Evolutionary conservation across 306 rosid species (phyloP), one percentile per base, ranked within the genome.

Genomic region (Delonix regia): DNA sequence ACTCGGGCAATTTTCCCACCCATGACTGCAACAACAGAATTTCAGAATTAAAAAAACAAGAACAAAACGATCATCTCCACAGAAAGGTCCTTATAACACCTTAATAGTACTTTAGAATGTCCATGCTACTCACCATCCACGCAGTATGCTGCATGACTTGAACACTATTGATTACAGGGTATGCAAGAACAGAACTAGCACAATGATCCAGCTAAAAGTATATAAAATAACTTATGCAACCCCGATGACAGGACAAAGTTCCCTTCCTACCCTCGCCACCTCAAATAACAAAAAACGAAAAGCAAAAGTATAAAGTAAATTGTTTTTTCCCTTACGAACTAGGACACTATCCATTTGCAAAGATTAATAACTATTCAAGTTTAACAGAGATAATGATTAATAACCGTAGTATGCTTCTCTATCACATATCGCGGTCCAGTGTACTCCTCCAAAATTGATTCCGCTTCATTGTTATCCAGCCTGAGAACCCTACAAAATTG

Each of bases 401-500:
- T 89, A 81, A 90, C 99, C 97, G 78, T 74, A 38, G 88, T 76
- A 52, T 64, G 88, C 78, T 75, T 85, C 92, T 93, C 99, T 21
- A 93, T 90, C 87, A 88, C 90, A 81, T 89, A 93, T 82, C 89
- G 90, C 0, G 90, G 94, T 63, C 98, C 99, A 4, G 76, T 79
- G 84, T 93, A 95, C 80, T 84, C 90, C 82, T 83, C 94, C 85
- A 89, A 72, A 73, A 93, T 80, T 30, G 82, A 87, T 83, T 33
- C 90, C 84, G 89, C 89, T 85, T 88, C 89, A 73, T 24, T 69
- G 65, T 66, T 88, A 74, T 78, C 85, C 79, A 90, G 81, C 84
- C 83, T 90, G 69, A 91, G 85, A 71, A 82, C 87, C 99, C 99
- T 95, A 77, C 79, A 71, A 73, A 79, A 62, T 71, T 65, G 12